phyloP scores from a whole-genome alignment of 106 monocot genomes.

The Ottelia alismoides region DNA sequence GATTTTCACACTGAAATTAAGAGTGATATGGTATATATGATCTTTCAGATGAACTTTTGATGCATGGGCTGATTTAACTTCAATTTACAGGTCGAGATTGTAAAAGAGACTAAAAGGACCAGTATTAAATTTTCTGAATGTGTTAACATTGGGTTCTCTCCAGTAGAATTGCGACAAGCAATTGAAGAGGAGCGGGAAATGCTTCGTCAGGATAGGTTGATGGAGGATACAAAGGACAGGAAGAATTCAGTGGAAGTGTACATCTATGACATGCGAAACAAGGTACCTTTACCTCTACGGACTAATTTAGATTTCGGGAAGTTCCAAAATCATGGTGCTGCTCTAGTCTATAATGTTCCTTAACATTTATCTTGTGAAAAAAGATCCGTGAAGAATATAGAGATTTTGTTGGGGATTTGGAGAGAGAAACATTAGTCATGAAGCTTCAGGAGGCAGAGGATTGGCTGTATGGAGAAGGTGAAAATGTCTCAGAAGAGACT shows the following conservation, averaged over 20 bases:
- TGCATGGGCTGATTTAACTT: too few relatives aligned
- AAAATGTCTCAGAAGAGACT: constrained; percentile 81
- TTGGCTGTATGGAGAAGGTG: constrained; percentile 93
- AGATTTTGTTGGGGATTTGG: constrained; percentile 41
- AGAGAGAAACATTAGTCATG: constrained; percentile 40
- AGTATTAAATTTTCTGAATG: constrained; percentile 44
- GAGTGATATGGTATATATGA: too few relatives aligned
- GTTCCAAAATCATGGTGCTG: too few relatives aligned
- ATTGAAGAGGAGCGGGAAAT: constrained; percentile 72
- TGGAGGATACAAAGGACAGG: constrained; percentile 91
- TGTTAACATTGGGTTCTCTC: constrained; percentile 34
- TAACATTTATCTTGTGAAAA: too few relatives aligned
- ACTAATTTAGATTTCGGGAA: too few relatives aligned
- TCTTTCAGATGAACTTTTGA: too few relatives aligned
- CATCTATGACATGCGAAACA: constrained; percentile 86
- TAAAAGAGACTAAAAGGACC: constrained; percentile 63
- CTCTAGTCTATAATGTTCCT: too few relatives aligned
- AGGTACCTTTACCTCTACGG: too few relatives aligned
- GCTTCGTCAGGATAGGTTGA: constrained; percentile 81
- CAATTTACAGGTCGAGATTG: constrained; percentile 31
- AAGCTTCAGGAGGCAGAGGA: constrained; percentile 80
- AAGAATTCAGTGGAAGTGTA: constrained; percentile 93
- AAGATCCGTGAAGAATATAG: constrained; percentile 72
- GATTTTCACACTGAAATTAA: too few relatives aligned
- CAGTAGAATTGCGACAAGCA: constrained; percentile 49